These are phyloP conservation scores for Immersiporthe knoxdaviesiana DNA, from an alignment of 2,329 filamentous ascomycete genomes.

Conservation along the genomic window DNA sequence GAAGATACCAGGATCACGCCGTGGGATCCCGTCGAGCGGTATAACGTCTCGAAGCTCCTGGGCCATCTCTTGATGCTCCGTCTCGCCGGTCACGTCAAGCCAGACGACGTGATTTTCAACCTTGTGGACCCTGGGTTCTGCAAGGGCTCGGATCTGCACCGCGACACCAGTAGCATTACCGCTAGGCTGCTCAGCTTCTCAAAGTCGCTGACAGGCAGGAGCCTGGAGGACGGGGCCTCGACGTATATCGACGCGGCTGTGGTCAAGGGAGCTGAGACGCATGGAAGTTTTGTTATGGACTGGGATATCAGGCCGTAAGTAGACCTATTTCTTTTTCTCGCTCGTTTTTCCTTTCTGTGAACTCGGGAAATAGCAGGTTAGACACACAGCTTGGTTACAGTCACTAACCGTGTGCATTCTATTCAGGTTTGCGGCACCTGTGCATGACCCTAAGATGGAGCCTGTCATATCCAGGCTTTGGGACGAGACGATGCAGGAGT, in stretches of 20 bases:
- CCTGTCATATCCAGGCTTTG: constrained; percentile 12
- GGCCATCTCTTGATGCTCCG: constrained; percentile 38
- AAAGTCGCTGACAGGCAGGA: background rate
- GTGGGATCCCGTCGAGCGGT: constrained; percentile 30
- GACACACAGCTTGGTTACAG: background rate
- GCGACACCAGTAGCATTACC: constrained; percentile 21
- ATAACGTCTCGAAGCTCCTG: constrained; percentile 36
- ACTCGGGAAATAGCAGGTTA: background rate
- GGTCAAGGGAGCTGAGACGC: constrained; percentile 51
- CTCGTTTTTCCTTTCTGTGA: background rate
- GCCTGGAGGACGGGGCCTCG: constrained; percentile 45
- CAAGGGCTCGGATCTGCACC: constrained; percentile 38
- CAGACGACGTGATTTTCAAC: constrained; percentile 38
- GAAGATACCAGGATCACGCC: constrained; percentile 34
- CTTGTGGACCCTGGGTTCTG: constrained; percentile 41
- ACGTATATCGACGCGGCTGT: constrained; percentile 52
- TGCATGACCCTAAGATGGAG: background rate
- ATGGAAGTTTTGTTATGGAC: constrained; percentile 54
- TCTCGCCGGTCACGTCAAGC: constrained; percentile 35
- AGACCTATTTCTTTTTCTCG: too few relatives aligned
- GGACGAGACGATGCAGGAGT: constrained; percentile 25
- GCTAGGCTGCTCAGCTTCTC: background rate
- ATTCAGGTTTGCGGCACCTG: background rate
- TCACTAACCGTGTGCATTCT: background rate
- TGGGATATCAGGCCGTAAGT: constrained; percentile 52